Base-by-base conservation (phyloP, 1,284 basidiomycete species). In the Leccinum angustisporum region DNA sequence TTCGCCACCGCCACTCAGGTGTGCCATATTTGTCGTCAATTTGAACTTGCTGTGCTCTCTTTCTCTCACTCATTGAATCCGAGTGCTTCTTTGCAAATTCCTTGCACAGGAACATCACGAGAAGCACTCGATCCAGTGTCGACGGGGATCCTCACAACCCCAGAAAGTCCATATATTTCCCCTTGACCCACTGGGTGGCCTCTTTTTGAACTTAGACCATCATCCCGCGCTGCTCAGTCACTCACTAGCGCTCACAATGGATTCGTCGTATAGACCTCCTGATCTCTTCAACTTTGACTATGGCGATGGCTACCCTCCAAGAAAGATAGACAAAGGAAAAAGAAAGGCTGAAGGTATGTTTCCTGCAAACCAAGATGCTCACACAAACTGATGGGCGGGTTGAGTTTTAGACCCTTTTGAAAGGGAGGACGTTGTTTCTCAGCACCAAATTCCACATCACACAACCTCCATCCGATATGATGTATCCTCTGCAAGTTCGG, bases 291-390 rank as follows among this genome's bases (percentile, higher is more conserved):
- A 58, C 18, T 30, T 55, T 9, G n/a, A 50, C 33, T 33, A 7
- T 8, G 21, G 63, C 16, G 46, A 65, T n/a, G 2, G 1, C 11
- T 52, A 61, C 30, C 11, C 46, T 54, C 27, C 64, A 16, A 58
- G 18, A 2, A 61, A 34, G 13, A 3, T 63, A 8, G 70, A 70
- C 48, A 72, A 72, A 51, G 71, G 66, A 3, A 70, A 67, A 40
- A 55, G n/a, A 61, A 70, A 59, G 36, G 70, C 64, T 0, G 40
- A 66, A 30, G 70, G 71, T 63, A 13, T 18, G 58, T 51, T 7
- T 56, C 1, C 6, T 46, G n/a, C 14, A 2, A 16, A 31, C 34
- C 0, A n/a, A 14, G 21, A 1, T 5, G 3, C 13, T 30, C 16
- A 7, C 34, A 31, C 3, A 31, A 7, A 27, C 57, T 54, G 14